phyloP scores from a whole-genome alignment of 495 filamentous ascomycete species.

The Hypoxylon cercidicola region DNA sequence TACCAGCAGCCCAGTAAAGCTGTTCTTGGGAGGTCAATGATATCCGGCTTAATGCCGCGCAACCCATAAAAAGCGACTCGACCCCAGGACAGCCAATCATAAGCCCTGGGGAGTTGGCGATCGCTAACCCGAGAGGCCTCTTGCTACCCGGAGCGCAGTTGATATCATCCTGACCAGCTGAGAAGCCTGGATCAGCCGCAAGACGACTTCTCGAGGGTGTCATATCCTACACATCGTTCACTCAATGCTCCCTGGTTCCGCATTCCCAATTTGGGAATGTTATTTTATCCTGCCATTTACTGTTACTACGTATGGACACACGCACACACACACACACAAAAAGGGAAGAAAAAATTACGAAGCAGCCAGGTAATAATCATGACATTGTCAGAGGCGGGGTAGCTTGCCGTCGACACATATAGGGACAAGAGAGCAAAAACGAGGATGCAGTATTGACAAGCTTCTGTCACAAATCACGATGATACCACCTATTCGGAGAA shows the following conservation, averaged over 20 bases:
- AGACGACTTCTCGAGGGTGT: conserved; percentile 35
- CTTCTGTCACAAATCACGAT: conserved; percentile 44
- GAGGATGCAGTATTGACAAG: conserved; percentile 33
- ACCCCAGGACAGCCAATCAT: conserved; percentile 39
- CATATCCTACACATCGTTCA: conserved; percentile 25
- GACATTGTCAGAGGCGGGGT: conserved; percentile 43
- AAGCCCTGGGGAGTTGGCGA: conserved; percentile 32
- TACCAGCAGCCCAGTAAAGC: conserved; percentile 39
- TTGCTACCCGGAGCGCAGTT: conserved; percentile 29
- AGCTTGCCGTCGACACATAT: conserved; percentile 33
- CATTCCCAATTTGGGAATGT: conserved; percentile 38
- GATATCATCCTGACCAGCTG: conserved; percentile 35
- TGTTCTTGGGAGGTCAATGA: conserved; percentile 37
- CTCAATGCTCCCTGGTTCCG: conserved; percentile 31
- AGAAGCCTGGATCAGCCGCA: conserved; percentile 45
- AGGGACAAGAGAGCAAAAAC: conserved; percentile 17
- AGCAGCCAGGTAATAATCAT: conserved; percentile 39
- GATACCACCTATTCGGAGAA: conserved; percentile 42
- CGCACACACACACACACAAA: conserved; percentile 4
- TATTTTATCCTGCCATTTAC: conserved; percentile 33
- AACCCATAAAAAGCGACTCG: conserved; percentile 40
- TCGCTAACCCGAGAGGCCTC: conserved; percentile 30
- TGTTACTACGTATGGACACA: conserved; percentile 7
- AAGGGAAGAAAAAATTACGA: background rate
- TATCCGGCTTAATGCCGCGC: conserved; percentile 45